Conservation (phyloP, 2,329 filamentous ascomycete genomes). For the Herpotrichia juniperi region DNA sequence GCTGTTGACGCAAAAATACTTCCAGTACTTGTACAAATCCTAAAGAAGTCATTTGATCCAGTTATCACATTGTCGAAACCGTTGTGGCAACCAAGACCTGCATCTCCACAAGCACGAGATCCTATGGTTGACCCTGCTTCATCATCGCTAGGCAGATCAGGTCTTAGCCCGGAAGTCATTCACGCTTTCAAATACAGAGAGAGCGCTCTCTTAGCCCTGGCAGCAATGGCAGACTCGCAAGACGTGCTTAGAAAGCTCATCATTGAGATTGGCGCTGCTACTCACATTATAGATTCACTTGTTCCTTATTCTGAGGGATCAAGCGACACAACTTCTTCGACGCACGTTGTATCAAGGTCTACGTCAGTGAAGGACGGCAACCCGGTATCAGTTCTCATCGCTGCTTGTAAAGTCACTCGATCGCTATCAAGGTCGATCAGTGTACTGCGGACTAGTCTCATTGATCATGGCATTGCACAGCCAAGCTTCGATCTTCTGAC, state of each 20-base stretch:
- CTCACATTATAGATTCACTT: slow-evolving; percentile 84
- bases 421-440: slow-evolving; percentile 85
- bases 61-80: slow-evolving; percentile 55
- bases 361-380: slow-evolving; percentile 70
- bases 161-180: slow-evolving; percentile 56
- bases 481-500: slow-evolving; percentile 78
- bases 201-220: slow-evolving; percentile 76
- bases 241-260: slow-evolving; percentile 84
- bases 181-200: slow-evolving; percentile 81
- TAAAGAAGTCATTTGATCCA: slow-evolving; percentile 71
- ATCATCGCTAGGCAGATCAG: slow-evolving; percentile 38
- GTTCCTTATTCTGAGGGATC: slow-evolving; percentile 61
- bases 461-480: slow-evolving; percentile 81
- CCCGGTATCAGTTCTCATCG: slow-evolving; percentile 76
- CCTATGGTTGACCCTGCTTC: slow-evolving; percentile 36
- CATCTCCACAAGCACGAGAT: slow-evolving; percentile 29
- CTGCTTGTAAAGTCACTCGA: slow-evolving; percentile 81
- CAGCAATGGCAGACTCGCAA: slow-evolving; percentile 79
- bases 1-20: slow-evolving; percentile 74
- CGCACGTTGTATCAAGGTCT: slow-evolving; percentile 12
- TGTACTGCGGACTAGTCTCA: slow-evolving; percentile 81
- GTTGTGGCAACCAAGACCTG: slow-evolving; percentile 59
- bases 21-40: slow-evolving; percentile 65
- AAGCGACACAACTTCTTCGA: slow-evolving; percentile 29
- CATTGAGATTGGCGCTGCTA: slow-evolving; percentile 79